Evolutionary conservation across 2,329 filamentous ascomycete species (phyloP), one percentile per base, ranked within the genome.

Genomic region (Clonostachys solani): DNA sequence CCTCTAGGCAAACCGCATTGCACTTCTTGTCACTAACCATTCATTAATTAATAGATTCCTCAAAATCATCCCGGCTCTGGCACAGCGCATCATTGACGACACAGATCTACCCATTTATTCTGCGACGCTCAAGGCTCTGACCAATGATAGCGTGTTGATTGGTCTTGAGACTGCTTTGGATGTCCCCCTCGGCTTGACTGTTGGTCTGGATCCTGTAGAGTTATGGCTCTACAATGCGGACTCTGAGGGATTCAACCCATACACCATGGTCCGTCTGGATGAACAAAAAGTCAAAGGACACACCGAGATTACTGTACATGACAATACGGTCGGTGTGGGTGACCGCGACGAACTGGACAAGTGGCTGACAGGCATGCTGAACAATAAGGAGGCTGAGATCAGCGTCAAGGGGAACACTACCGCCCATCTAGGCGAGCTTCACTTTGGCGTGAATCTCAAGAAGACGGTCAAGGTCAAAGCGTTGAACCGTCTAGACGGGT

Each of bases 61-160:
- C n/a, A 60, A 68, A 16, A 63, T 65, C 16, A 60, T 72, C 16
- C 69, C 68, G 12, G 63, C 61, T 19, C 63, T 71, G 19, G 65
- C 66, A 12, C 65, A 69, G 46, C 50, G 55, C 34, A 64, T 72
- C 33, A 60, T 73, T 43, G 54, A 66, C 43, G 53, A 61, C 33
- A 62, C 67, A 12, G 46, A 59, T 12, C 56, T 73, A 16, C 59
- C 63, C 10, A 54, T 73, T 16, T 55, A 50, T 4, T 54, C 55
- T 5, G 65, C 62, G 37, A 45, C 56, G 7, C 57, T 68, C 49
- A 45, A 55, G 45, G 60, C 57, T 15, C 13, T 65, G 6, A 60
- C 60, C 8, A 53, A 62, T 33, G 54, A 50, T 6, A 42, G 56
- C 10, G 53, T 68, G 33, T 56, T 56, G 19, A 55, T 68, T 33